Conservation (phyloP, 2,329 filamentous ascomycete species). For the Cyphellophora europaea region DNA sequence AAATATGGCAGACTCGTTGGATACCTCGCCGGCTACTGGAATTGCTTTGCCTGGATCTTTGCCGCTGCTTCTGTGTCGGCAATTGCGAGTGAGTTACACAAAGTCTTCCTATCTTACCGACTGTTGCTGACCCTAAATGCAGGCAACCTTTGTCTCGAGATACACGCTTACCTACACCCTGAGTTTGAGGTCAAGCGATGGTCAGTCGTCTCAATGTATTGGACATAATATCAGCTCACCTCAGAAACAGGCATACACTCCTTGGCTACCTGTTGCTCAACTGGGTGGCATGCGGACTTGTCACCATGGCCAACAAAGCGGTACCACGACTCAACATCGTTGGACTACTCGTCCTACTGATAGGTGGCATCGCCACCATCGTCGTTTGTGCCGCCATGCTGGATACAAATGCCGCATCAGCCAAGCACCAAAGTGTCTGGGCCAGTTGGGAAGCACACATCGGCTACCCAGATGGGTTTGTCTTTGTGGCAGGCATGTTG, state of each 20-base stretch:
- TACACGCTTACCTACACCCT: too few species aligned
- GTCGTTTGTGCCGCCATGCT: slow-evolving; percentile 26
- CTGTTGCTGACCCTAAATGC: too few species aligned
- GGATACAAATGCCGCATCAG: background rate
- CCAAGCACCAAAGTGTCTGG: slow-evolving; percentile 36
- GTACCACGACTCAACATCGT: slow-evolving; percentile 22
- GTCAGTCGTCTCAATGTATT: slow-evolving; percentile 22
- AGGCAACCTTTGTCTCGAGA: too few species aligned
- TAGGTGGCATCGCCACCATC: slow-evolving; percentile 38
- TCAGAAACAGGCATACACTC: slow-evolving; percentile 56
- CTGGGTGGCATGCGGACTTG: slow-evolving; percentile 12
- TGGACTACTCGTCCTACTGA: slow-evolving; percentile 42
- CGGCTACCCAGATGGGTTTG: slow-evolving; percentile 43
- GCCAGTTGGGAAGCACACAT: slow-evolving; percentile 41
- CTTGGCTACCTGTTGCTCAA: slow-evolving; percentile 42
- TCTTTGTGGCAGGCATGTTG: slow-evolving; percentile 56
- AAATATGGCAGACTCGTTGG: slow-evolving; percentile 44
- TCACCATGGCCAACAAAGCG: slow-evolving; percentile 36
- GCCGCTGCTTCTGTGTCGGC: slow-evolving; percentile 18
- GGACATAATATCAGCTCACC: too few species aligned
- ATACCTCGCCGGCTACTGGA: slow-evolving; percentile 40
- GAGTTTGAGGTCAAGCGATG: too few species aligned
- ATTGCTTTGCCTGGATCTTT: slow-evolving; percentile 48
- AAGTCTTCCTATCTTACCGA: too few species aligned
- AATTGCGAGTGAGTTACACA: too few species aligned